Conservation (phyloP, 306 rosid species). For the Cicer pinnatifidum region DNA sequence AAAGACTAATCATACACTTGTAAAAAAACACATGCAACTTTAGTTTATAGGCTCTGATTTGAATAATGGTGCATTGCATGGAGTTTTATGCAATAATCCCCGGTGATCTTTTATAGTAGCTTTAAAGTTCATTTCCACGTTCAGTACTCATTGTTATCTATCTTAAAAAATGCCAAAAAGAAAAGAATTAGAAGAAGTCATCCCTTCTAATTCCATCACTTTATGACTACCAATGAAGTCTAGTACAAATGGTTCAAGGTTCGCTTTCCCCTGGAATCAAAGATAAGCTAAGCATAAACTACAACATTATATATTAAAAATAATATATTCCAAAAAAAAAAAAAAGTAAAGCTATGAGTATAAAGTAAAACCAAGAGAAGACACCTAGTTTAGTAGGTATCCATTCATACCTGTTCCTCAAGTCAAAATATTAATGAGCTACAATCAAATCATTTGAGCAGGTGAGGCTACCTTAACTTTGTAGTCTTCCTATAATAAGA, state of each 20-base stretch:
- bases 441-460: constrained; percentile 50
- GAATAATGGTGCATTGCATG: constrained; percentile 35
- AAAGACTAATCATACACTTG: constrained; percentile 21
- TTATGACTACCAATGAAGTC: too few relatives aligned
- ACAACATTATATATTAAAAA: not conserved
- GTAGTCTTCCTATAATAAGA: constrained; percentile 43
- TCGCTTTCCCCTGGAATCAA: constrained; percentile 41
- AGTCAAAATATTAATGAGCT: constrained; percentile 37
- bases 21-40: constrained; percentile 27
- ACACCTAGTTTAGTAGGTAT: constrained; percentile 37
- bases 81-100: constrained; percentile 23
- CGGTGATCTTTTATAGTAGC: constrained; percentile 1
- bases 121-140: constrained; percentile 13
- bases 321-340: constrained; percentile 27
- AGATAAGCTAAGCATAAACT: constrained; percentile 42
- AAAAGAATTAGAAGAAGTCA: constrained; percentile 3
- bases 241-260: not conserved
- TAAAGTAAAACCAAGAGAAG: constrained; percentile 19
- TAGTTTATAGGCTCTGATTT: constrained; percentile 12
- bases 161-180: not conserved
- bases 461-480: constrained; percentile 49
- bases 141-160: not conserved
- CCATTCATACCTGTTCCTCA: constrained; percentile 42
- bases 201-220: not conserved
- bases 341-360: constrained; percentile 33